Percentiles rank a stretch among this genome's conserved stretches.
These are phyloP conservation scores for Fragaria iinumae DNA, from an alignment of 306 rosid species.

Conservation along the genomic window DNA sequence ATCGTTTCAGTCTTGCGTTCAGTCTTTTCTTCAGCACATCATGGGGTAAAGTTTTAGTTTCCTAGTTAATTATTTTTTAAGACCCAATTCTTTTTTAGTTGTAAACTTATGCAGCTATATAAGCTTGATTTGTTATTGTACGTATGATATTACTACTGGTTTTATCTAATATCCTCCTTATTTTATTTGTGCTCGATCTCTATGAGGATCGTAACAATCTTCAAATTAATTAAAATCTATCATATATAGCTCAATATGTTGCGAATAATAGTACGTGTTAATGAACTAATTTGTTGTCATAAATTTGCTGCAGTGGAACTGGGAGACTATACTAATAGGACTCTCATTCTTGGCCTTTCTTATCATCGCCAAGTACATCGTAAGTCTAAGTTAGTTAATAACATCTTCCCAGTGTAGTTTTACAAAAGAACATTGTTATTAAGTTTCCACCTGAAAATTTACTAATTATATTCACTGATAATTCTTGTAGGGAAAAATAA, in stretches of 20 bases:
- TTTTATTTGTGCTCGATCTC: too few species aligned
- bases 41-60: constrained; percentile 48
- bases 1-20: constrained; percentile 67
- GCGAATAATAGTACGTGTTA: not conserved
- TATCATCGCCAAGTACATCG: constrained; percentile 59
- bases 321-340: constrained; percentile 74
- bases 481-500: constrained; percentile 50
- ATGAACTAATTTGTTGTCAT: not conserved
- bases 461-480: not conserved
- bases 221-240: not conserved
- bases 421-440: not conserved
- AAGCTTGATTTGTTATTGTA: not conserved
- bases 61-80: not conserved
- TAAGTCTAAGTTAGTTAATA: constrained; percentile 23
- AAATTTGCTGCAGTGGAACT: constrained; percentile 79
- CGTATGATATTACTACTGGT: not conserved
- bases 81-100: not conserved
- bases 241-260: not conserved
- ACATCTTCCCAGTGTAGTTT: not conserved
- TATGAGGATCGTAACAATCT: not conserved
- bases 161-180: not conserved
- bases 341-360: constrained; percentile 60
- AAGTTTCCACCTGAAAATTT: not conserved
- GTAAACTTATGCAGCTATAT: too few species aligned
- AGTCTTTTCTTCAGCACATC: constrained; percentile 46